These are phyloP conservation scores for Hirschioporus abietinus DNA, from an alignment of 768 basidiomycete genomes.

Conservation along the genomic window DNA sequence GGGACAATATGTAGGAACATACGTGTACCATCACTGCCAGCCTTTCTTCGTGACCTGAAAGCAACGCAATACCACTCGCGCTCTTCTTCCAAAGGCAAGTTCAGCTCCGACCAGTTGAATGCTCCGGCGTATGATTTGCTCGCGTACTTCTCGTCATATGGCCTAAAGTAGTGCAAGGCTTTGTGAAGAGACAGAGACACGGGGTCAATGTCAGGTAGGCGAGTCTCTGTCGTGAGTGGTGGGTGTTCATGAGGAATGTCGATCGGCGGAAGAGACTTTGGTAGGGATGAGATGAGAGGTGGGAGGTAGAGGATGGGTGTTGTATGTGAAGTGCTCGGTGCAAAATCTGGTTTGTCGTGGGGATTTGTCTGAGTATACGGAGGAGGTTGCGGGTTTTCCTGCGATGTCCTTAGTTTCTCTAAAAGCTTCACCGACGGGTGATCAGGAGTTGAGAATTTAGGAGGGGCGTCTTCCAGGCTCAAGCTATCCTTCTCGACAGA, in stretches of 20 bases:
- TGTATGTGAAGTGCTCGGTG: slow-evolving; percentile 29
- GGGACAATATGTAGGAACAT: slow-evolving; percentile 19
- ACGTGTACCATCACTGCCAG: slow-evolving; percentile 67
- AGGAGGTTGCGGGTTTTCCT: background rate
- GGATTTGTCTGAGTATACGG: slow-evolving; percentile 36
- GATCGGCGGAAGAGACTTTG: slow-evolving; percentile 31
- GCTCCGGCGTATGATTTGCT: slow-evolving; percentile 58
- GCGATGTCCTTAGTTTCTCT: slow-evolving; percentile 7
- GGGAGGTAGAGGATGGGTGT: slow-evolving; percentile 73
- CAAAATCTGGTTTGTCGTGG: slow-evolving; percentile 52
- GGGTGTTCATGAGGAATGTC: slow-evolving; percentile 27
- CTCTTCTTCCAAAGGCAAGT: slow-evolving; percentile 63
- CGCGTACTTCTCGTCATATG: slow-evolving; percentile 57
- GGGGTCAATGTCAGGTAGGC: slow-evolving; percentile 81
- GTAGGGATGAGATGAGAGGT: slow-evolving; percentile 76
- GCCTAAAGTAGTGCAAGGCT: slow-evolving; percentile 73
- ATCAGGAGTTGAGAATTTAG: slow-evolving; percentile 8
- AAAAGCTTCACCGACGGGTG: slow-evolving; percentile 5
- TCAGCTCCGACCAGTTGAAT: slow-evolving; percentile 84
- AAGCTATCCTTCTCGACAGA: background rate
- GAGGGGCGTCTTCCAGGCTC: background rate
- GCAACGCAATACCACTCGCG: slow-evolving; percentile 92
- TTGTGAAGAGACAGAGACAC: slow-evolving; percentile 81
- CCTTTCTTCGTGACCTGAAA: slow-evolving; percentile 74
- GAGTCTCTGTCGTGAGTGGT: slow-evolving; percentile 61